Evolutionary conservation across 257 asterid species (phyloP).

Genomic region (Solanum acaule): DNA sequence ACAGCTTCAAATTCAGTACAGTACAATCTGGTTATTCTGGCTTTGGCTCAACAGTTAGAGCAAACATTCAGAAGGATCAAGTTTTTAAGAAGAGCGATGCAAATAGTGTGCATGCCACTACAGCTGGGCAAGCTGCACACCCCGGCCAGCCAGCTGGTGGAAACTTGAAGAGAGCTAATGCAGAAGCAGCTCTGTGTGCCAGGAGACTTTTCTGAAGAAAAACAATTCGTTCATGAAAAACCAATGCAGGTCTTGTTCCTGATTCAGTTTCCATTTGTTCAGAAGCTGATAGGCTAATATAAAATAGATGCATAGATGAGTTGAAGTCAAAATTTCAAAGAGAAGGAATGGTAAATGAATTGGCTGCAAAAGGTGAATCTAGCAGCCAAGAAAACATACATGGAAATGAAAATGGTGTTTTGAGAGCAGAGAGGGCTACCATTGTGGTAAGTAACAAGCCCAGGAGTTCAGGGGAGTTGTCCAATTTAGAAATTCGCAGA

Average conservation of each 20-base stretch:
- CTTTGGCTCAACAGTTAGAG: not conserved
- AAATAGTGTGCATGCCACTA: not conserved
- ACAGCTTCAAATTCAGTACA: not conserved
- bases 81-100: not conserved
- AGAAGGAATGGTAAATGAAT: not conserved
- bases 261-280: not conserved
- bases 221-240: not conserved
- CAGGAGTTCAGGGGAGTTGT: slow-evolving; percentile 14
- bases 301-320: not conserved
- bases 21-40: not conserved
- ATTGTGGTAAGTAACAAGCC: not conserved
- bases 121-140: slow-evolving; percentile 6
- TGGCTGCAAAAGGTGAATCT: not conserved
- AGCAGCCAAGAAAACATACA: not conserved
- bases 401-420: not conserved
- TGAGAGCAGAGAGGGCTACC: not conserved
- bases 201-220: not conserved
- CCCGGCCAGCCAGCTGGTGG: slow-evolving; percentile 3
- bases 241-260: not conserved
- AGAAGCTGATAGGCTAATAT: not conserved
- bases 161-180: slow-evolving; percentile 15
- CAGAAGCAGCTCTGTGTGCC: not conserved
- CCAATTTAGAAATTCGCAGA: slow-evolving; percentile 12
- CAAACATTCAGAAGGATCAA: not conserved
- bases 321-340: not conserved